Base-by-base conservation (phyloP, 2,329 filamentous ascomycete species). In the Aspergillus sp. region DNA sequence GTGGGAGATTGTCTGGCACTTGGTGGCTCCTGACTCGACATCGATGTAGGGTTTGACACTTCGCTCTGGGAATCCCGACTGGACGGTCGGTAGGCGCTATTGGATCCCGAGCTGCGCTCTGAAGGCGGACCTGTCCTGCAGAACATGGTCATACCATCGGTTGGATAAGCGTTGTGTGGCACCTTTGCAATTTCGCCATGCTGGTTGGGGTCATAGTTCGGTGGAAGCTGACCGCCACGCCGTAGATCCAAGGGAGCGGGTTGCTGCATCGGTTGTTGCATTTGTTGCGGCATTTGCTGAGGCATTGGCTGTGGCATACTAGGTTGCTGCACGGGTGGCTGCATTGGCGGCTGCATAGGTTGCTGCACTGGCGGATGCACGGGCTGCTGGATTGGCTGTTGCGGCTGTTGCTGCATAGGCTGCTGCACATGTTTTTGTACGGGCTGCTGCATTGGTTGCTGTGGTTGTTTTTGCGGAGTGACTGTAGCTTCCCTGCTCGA, bases 61-160 rank as follows among this genome's bases (percentile, higher is more conserved):
- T 97, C 94, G 76, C 94, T 98, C 67, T 91, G 88, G 52, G 91
- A 95, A 70, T 96, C 93, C 65, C 90, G 87, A 74, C 92, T 96
- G 13, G 89, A 89, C 50, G 92, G 91, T 49, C 92, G 85, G 53
- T 85, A 87, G 23, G 88, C 85, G 63, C 86, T 89, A 25, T 63
- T 62, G 48, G 84, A 87, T 21, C 84, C 83, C 25, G 88, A 89
- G 77, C 83, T 92, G 76, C 78, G 86, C 78, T 88, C 87, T n/a
- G 87, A 89, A 53, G 84, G 84, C 41, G 88, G 85, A 3, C 88
- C 90, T 41, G 90, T 88, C 61, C 92, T 88, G 77, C 94, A 98
- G 64, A 97, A 89, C 86, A 98, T 96, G 0, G 94, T 97, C 92
- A 98, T 98, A 4, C 93, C 94, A 73, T 98, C 94, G 75, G 90